Conservation (phyloP, 331 rosid species). For the Acacia pycnantha region DNA sequence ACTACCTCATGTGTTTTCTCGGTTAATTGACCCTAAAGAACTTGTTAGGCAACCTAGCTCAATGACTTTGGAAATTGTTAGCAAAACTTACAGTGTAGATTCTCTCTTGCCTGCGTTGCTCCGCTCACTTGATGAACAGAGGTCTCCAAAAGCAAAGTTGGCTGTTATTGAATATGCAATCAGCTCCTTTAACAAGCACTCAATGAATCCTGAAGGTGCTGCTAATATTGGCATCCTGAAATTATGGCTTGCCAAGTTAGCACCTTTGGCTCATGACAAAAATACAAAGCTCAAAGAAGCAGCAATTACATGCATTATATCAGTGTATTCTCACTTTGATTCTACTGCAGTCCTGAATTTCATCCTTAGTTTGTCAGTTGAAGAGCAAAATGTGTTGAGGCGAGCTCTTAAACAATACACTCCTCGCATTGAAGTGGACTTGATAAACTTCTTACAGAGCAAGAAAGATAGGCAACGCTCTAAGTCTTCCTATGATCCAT, state of each 20-base stretch:
- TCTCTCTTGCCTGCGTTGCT: slow-evolving; percentile 96
- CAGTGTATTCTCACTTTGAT: slow-evolving; percentile 94
- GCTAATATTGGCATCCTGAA: slow-evolving; percentile 89
- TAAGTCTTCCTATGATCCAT: slow-evolving; percentile 85
- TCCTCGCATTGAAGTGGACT: slow-evolving; percentile 99
- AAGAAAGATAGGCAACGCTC: slow-evolving; percentile 89
- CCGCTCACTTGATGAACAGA: slow-evolving; percentile 95
- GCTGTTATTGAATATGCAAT: slow-evolving; percentile 95
- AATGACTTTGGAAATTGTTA: slow-evolving; percentile 82
- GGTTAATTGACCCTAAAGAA: slow-evolving; percentile 96
- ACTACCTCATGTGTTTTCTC: slow-evolving; percentile 94
- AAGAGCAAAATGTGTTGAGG: slow-evolving; percentile 94
- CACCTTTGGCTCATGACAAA: slow-evolving; percentile 90
- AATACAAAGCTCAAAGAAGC: slow-evolving; percentile 92
- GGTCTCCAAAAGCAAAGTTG: slow-evolving; percentile 97
- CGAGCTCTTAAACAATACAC: slow-evolving; percentile 93
- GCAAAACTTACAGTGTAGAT: slow-evolving; percentile 83
- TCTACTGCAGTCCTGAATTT: slow-evolving; percentile 81
- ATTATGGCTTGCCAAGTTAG: slow-evolving; percentile 91
- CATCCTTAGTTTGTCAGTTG: slow-evolving; percentile 92
- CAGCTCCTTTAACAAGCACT: slow-evolving; percentile 84
- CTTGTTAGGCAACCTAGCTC: slow-evolving; percentile 93
- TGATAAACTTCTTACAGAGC: slow-evolving; percentile 87
- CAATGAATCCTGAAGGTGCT: slow-evolving; percentile 84
- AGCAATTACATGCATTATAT: slow-evolving; percentile 91